phyloP scores from a whole-genome alignment of 495 filamentous ascomycete species.

The Cercophora scortea region DNA sequence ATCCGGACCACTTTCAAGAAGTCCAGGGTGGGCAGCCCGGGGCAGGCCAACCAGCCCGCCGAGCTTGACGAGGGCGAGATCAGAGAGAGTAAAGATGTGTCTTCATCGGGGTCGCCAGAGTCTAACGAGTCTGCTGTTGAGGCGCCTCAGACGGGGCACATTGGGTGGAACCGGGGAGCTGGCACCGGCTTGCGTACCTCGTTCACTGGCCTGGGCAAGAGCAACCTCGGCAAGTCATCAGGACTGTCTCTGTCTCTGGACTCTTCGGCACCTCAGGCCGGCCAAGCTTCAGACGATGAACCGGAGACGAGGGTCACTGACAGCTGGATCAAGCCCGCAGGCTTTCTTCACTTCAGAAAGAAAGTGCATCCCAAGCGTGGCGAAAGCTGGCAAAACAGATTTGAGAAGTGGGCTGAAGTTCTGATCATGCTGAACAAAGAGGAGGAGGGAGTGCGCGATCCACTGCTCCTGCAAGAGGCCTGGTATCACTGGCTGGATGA shows the following conservation, averaged over 20 bases:
- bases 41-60: constrained; percentile 2
- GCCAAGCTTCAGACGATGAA: not conserved
- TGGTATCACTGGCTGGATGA: constrained; percentile 16
- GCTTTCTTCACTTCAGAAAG: not conserved
- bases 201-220: constrained; percentile 10
- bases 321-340: not conserved
- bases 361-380: not conserved
- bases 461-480: constrained; percentile 7
- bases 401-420: constrained; percentile 9
- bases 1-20: constrained; percentile 11
- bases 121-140: not conserved
- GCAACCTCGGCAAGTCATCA: not conserved
- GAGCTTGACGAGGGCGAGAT: constrained; percentile 29
- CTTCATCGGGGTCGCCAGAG: constrained; percentile 2
- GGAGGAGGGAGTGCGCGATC: constrained; percentile 4
- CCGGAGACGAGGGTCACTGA: not conserved
- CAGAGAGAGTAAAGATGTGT: constrained; percentile 12
- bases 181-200: constrained; percentile 21
- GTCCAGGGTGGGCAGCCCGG: constrained; percentile 9
- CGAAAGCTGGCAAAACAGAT: constrained; percentile 8
- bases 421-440: constrained; percentile 13
- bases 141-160: constrained; percentile 1
- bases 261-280: not conserved
- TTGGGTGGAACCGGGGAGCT: constrained; percentile 34
- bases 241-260: too few relatives aligned